Base-by-base conservation (phyloP, 768 basidiomycete genomes). In the Mycena alexandri region DNA sequence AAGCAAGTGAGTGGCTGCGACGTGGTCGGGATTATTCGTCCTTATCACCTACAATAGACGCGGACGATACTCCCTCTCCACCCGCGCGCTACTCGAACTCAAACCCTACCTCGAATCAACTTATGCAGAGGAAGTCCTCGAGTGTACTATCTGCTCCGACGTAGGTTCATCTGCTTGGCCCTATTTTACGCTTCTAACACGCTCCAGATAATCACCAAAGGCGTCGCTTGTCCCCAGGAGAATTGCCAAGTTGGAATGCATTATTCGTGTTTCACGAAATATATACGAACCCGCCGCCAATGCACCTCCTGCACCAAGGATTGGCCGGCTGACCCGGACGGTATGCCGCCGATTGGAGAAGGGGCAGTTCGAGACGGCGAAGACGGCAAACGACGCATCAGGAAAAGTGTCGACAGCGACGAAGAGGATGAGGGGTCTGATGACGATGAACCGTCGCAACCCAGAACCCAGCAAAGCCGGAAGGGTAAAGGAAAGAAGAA, bases 131-230 rank as follows among this genome's bases (percentile, higher is more conserved):
- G 91, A 93, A 54, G 78, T 87, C 17, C 72, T 89, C 4, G 91
- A 93, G 69, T 96, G 94, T 73, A 86, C 86, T 2, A 85, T 91
- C 53, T 96, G 94, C 79, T 75, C 84, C 67, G 90, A 92, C 80
- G 92, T 93, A 61, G 16, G 80, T 76, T 46, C 13, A 48, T 19
- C 25, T 21, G 36, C 9, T 22, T 3, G 14, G 41, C 5, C 24
- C 21, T 13, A 46, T 13, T 6, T 29, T 6, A 29, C 7, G 10
- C 3, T 48, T 46, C 54, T 58, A 44, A 60, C 19, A 38, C 29
- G 25, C 51, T 63, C 14, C 68, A 94, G 92, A 83, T 90, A 36
- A 71, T 93, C 48, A 94, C 93, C 4, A 86, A 85, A 34, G 93
- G 93, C 22, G 77, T 88, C 17, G 83, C 86, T 9, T 95, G 93